Percentiles rank a stretch among this genome's conserved stretches.
These are phyloP conservation scores for Phytophthora uliginosa DNA, from an alignment of 352 stramenopile species.

Conservation along the genomic window DNA sequence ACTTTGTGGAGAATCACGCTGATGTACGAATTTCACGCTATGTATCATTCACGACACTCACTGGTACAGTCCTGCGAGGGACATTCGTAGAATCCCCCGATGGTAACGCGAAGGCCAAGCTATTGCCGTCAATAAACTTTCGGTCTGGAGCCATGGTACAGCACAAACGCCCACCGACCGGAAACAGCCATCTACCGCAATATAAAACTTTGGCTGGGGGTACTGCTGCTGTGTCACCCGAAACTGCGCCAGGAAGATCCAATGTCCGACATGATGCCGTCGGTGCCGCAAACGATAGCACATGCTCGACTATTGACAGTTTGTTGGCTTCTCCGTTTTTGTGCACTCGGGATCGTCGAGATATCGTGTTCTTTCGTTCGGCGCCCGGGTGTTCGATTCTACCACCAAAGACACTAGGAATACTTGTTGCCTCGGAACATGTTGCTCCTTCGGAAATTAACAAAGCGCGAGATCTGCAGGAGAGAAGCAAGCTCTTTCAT, in stretches of 20 bases:
- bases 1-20: conserved; percentile 66
- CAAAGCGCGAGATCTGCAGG: conserved; percentile 60
- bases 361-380: conserved; percentile 78
- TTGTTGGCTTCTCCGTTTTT: conserved; percentile 63
- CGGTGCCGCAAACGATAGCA: conserved; percentile 23
- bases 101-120: conserved; percentile 53
- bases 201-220: conserved; percentile 22
- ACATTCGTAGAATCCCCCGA: conserved; percentile 74
- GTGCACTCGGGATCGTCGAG: conserved; percentile 60
- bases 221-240: conserved; percentile 29
- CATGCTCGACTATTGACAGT: conserved; percentile 56
- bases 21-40: conserved; percentile 76
- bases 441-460: conserved; percentile 58
- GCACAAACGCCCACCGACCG: conserved; percentile 19
- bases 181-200: conserved; percentile 27
- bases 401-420: conserved; percentile 65
- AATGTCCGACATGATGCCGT: conserved; percentile 31
- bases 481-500: conserved; percentile 78
- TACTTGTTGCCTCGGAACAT: conserved; percentile 74
- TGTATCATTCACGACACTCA: conserved; percentile 61
- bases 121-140: conserved; percentile 69
- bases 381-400: conserved; percentile 70
- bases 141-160: conserved; percentile 43
- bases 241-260: conserved; percentile 11
- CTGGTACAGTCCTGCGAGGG: conserved; percentile 60